Evolutionary conservation across 768 basidiomycete species (phyloP).

Genomic region (Termitomyces titanicus): DNA sequence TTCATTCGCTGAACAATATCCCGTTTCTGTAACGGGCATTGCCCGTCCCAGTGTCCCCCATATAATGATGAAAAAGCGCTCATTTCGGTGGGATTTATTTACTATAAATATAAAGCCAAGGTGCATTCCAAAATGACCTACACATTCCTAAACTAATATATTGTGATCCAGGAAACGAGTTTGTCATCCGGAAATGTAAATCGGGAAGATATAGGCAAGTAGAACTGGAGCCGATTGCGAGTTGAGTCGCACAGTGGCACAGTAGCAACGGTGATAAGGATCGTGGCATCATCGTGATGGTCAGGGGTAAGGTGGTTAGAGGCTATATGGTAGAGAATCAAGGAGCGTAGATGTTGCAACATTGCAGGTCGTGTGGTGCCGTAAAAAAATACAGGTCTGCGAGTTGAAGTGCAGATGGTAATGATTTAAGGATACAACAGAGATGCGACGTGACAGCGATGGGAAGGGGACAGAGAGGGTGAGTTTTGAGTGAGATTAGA

Average conservation of each 20-base stretch:
- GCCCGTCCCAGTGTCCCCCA: no score
- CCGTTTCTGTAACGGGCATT: no score
- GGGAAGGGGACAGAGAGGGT: neutral
- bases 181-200: neutral
- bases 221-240: constrained; percentile 23
- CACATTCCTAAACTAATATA: neutral
- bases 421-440: constrained; percentile 24
- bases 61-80: no score
- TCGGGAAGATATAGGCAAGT: neutral
- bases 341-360: neutral
- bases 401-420: constrained; percentile 45
- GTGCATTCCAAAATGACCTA: neutral
- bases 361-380: constrained; percentile 4
- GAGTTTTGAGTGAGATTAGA: constrained; percentile 37
- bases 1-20: no score
- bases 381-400: constrained; percentile 27
- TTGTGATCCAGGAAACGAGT: neutral
- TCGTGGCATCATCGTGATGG: constrained; percentile 1
- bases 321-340: neutral
- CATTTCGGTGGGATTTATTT: no score
- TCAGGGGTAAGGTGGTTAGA: neutral
- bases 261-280: neutral
- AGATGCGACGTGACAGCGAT: constrained; percentile 4
- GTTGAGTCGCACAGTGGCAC: constrained; percentile 29
- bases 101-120: neutral